Evolutionary conservation across 2,329 filamentous ascomycete genomes (phyloP), one percentile per base, ranked within the genome.

Genomic region (Fusarium sp.): DNA sequence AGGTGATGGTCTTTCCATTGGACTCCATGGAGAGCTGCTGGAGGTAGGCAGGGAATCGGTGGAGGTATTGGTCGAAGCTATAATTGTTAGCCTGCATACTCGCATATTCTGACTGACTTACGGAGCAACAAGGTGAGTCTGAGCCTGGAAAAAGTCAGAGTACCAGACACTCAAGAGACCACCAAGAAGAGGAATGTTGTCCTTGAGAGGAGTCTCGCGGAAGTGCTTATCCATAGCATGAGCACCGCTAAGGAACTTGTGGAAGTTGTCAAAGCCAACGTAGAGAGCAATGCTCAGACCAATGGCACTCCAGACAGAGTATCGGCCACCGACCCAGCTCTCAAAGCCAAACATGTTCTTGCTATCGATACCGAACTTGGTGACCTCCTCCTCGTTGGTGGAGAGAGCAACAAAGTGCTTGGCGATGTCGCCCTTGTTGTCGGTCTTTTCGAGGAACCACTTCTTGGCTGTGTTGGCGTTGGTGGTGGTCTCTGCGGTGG

Each of bases 311-410:
- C 96, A 99, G 76, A 99, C 96, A 68, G 95, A 97, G 90, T 99
- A 99, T 68, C 96, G 93, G 65, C 96, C 96, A 82, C 96, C 96
- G 58, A 98, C 95, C 96, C 96, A 99, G 85, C 93, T 97, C 85
- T 95, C 95, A 82, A 99, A 99, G 78, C 95, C 95, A 81, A 99
- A 99, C 96, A 99, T 99, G 89, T 98, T 99, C 89, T 95, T 95
- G 85, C 91, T 92, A 86, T 98, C 95, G 80, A 99, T 99, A 75
- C 96, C 96, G 79, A 99, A 99, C 88, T 98, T 98, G 85, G 93
- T 95, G 71, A 99, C 96, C 86, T 98, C 95, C 60, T 87, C 83
- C 85, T 95, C 93, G 85, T 99, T 99, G 83, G 96, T 99, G 55
- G 96, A 98, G 59, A 99, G 91, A 50, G 96, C 96, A 65, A 98